These are phyloP conservation scores for Emergomyces orientalis DNA, from an alignment of 2,329 filamentous ascomycete species.

Conservation along the genomic window DNA sequence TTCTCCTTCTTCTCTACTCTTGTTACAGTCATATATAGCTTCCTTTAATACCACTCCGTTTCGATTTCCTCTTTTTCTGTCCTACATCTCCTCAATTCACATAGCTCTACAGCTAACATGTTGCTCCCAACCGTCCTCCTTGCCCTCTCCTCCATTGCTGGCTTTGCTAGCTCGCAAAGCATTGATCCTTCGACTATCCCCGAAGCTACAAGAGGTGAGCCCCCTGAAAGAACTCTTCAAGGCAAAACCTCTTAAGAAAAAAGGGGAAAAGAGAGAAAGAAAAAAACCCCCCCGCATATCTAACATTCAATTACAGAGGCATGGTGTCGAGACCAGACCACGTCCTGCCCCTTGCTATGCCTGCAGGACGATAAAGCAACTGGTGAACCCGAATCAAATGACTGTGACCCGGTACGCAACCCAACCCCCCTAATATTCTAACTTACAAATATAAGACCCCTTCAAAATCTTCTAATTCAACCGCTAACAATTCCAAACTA, in stretches of 20 bases:
- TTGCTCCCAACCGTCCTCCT: slow-evolving; percentile 22
- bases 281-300: neutral
- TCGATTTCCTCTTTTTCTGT: neutral
- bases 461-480: too few relatives aligned
- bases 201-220: slow-evolving; percentile 29
- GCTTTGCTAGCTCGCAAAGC: slow-evolving; percentile 28
- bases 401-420: slow-evolving; percentile 31
- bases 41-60: neutral
- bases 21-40: neutral
- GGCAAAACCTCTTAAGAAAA: too few relatives aligned
- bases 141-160: slow-evolving; percentile 24
- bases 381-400: slow-evolving; percentile 29
- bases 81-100: neutral
- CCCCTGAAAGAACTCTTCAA: neutral
- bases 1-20: neutral
- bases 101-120: slow-evolving; percentile 14
- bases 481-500: too few relatives aligned
- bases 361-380: slow-evolving; percentile 32
- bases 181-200: slow-evolving; percentile 33
- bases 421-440: neutral
- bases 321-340: slow-evolving; percentile 37
- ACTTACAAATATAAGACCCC: too few relatives aligned
- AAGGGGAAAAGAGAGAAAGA: neutral
- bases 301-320: slow-evolving; percentile 23
- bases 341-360: slow-evolving; percentile 39